Evolutionary conservation across 2,329 filamentous ascomycete species (phyloP).

Genomic region (Fusarium musae): DNA sequence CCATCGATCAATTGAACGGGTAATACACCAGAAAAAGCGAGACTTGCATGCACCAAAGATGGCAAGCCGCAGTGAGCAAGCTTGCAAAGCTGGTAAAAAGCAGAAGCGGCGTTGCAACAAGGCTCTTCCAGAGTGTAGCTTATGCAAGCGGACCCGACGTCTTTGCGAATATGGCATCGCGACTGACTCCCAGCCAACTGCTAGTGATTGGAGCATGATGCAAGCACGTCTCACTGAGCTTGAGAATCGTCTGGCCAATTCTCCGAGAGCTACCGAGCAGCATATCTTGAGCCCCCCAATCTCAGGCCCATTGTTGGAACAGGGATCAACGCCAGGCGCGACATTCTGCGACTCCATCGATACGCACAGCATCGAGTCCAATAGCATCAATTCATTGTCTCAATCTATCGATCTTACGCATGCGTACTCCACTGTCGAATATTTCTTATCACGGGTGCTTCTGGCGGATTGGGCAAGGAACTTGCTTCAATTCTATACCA

Average conservation of each 20-base stretch:
- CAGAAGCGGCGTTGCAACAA: not conserved
- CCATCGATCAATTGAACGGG: not conserved
- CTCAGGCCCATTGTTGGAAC: not conserved
- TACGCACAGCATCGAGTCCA: not conserved
- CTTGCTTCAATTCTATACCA: conserved; percentile 62
- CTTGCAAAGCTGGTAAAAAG: not conserved
- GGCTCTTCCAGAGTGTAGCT: not conserved
- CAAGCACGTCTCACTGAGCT: not conserved
- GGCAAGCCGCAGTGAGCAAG: not conserved
- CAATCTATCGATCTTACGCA: not conserved
- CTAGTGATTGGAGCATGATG: not conserved
- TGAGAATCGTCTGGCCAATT: not conserved
- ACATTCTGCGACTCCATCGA: not conserved
- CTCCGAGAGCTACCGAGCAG: not conserved
- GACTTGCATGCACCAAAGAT: not conserved
- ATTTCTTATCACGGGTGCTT: conserved; percentile 56
- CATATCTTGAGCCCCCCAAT: not conserved
- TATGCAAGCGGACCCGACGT: not conserved
- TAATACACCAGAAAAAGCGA: rapidly evolving
- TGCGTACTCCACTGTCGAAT: not conserved
- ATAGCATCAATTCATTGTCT: not conserved
- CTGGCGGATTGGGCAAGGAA: conserved; percentile 59
- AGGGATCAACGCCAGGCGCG: not conserved
- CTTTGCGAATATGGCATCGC: not conserved
- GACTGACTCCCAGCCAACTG: not conserved